Evolutionary conservation across 2,329 filamentous ascomycete genomes (phyloP).

Genomic region (Exophiala calicioides): DNA sequence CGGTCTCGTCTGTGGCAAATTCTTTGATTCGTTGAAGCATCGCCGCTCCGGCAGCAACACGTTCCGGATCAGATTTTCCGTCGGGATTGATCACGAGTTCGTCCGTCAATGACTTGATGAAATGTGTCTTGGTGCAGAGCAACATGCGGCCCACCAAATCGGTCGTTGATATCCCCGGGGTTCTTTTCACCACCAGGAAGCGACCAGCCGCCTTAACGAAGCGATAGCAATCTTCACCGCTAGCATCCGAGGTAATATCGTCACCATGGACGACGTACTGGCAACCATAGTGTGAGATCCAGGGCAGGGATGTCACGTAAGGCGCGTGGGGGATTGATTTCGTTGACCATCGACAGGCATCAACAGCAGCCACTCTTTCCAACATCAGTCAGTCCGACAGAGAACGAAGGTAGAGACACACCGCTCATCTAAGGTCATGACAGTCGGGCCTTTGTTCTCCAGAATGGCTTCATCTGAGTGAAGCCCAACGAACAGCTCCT

Average conservation of each 20-base stretch:
- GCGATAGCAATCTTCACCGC: conserved; percentile 94
- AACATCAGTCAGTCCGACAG: conserved; percentile 8
- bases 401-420: conserved; percentile 35
- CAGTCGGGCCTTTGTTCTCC: conserved; percentile 95
- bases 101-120: conserved; percentile 76
- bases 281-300: conserved; percentile 95
- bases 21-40: conserved; percentile 77
- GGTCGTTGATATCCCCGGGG: conserved; percentile 93
- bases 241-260: conserved; percentile 92
- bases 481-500: conserved; percentile 85
- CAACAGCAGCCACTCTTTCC: conserved; percentile 77
- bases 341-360: conserved; percentile 94
- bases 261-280: conserved; percentile 95
- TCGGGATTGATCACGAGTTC: conserved; percentile 72
- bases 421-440: conserved; percentile 93
- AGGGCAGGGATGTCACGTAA: conserved; percentile 90
- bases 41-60: conserved; percentile 60
- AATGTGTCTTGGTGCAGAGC: conserved; percentile 90
- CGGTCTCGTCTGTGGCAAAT: conserved; percentile 85
- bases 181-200: conserved; percentile 96
- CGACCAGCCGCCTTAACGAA: conserved; percentile 92
- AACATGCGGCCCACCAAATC: conserved; percentile 98
- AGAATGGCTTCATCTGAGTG: conserved; percentile 95
- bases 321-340: conserved; percentile 80
- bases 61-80: conserved; percentile 67